Evolutionary conservation across 495 filamentous ascomycete species (phyloP).

Genomic region (Geoglossum glabrum): DNA sequence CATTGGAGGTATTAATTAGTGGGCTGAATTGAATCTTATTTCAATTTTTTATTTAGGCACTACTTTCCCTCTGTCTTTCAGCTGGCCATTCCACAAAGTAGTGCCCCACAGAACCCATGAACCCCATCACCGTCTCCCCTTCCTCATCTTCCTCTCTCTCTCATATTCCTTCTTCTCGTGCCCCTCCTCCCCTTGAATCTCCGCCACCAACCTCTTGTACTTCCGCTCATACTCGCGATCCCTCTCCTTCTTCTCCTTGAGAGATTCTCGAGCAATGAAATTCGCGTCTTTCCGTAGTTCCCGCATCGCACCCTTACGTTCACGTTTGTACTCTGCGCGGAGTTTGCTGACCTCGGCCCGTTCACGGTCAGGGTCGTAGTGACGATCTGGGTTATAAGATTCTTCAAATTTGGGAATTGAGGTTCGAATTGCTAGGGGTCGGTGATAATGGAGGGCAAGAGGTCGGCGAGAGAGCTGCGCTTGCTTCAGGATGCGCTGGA

Average conservation of each 20-base stretch:
- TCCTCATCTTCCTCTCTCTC: conserved; percentile 51
- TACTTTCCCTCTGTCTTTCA: no score
- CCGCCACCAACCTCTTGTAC: conserved; percentile 73
- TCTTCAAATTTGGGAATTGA: conserved; percentile 94
- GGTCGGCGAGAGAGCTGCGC: conserved; percentile 48
- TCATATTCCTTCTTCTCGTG: conserved; percentile 73
- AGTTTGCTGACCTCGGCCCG: conserved; percentile 65
- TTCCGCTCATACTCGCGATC: conserved; percentile 86
- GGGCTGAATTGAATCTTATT: no score
- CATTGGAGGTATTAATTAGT: no score
- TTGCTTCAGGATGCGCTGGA: conserved; percentile 24
- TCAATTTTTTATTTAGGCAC: no score
- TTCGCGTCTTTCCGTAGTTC: conserved; percentile 86
- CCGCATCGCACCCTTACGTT: conserved; percentile 84
- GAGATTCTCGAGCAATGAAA: conserved; percentile 74
- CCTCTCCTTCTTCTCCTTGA: conserved; percentile 78
- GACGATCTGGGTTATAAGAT: conserved; percentile 76
- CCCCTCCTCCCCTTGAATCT: conserved; percentile 90
- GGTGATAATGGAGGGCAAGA: conserved; percentile 75
- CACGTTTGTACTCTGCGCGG: conserved; percentile 75
- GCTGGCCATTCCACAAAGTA: no score
- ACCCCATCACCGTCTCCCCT: conserved; percentile 35
- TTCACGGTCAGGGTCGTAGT: conserved; percentile 85
- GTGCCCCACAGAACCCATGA: no score
- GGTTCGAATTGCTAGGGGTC: conserved; percentile 67